Percentiles rank a stretch among this genome's conserved stretches.
These are phyloP conservation scores for Ballota nigra DNA, from an alignment of 257 asterid genomes.

Conservation along the genomic window DNA sequence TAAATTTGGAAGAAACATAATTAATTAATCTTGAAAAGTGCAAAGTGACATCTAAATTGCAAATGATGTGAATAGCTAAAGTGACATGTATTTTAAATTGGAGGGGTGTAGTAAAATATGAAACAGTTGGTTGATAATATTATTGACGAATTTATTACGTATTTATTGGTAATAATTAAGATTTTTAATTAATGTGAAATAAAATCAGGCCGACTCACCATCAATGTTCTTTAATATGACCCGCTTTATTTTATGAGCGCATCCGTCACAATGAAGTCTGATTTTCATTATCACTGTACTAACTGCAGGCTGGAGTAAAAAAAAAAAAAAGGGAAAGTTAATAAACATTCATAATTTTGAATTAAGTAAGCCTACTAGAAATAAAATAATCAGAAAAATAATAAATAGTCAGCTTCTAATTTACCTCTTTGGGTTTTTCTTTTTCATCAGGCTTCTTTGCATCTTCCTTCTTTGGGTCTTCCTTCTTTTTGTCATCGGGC, in stretches of 20 bases:
- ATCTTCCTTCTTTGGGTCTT: conserved; percentile 33
- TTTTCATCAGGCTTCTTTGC: conserved; percentile 39
- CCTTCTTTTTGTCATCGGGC: conserved; percentile 41
- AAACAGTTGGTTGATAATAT: neutral
- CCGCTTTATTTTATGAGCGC: conserved; percentile 77
- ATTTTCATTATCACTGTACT: conserved; percentile 69
- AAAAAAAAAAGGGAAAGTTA: neutral
- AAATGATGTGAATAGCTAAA: too few relatives aligned
- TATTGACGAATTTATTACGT: neutral
- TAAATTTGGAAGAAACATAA: too few relatives aligned
- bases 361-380: neutral
- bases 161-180: too few relatives aligned
- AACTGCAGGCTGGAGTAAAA: conserved; percentile 44
- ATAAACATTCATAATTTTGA: neutral
- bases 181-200: neutral
- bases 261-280: conserved; percentile 80
- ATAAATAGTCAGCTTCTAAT: conserved; percentile 14
- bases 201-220: conserved; percentile 43
- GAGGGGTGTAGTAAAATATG: too few relatives aligned
- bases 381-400: neutral
- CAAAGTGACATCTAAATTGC: too few relatives aligned
- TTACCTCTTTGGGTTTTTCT: conserved; percentile 66
- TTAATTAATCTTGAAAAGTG: too few relatives aligned
- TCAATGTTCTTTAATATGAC: conserved; percentile 45
- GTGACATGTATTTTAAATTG: too few relatives aligned